Evolutionary conservation across 176 grass and related monocot species (phyloP), one percentile per base, ranked within the genome.

Genomic region (Triticum timopheevii): DNA sequence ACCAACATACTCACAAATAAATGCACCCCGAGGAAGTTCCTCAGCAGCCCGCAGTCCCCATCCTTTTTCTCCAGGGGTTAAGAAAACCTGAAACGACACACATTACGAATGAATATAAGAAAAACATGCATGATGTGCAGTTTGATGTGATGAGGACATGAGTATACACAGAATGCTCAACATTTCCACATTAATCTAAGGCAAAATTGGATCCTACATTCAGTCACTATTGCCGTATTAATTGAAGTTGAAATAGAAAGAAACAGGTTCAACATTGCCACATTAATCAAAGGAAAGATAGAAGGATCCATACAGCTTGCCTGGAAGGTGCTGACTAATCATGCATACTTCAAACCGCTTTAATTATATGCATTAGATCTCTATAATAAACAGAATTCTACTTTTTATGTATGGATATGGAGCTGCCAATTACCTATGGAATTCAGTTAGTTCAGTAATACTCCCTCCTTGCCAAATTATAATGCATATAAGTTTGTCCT

Each of bases 1-100:
- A 52, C 96, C 96, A 75, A 91, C 82, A 80, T 96, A 98, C 76
- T 98, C 96, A 49, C 96, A 98, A 34, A 98, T 54, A 81, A 98
- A 98, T 36, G 91, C 87, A 65, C 96, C 96, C 73, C 64, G 88
- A 80, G 96, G 92, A 69, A 98, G 84, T 45, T 72, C 33, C 34
- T 95, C 91, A 85, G 88, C 65, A 63, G 92, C 62, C 2, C 87
- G 80, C 16, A 98, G 31, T 19, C 96, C 96, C 96, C 96, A 98
- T 20, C 93, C 96, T 36, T 98, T 98, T 82, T 86, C 45, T 61
- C 88, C 81, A n/a, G 79, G 72, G 38, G 92, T 89, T 79, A 92
- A 81, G 85, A 98, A 98, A 69, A 98, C 93, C 96, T 98, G 75
- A 50, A 92, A 87, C 73, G 7, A 88, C 27, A 52, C 49, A 17